Conservation (phyloP, 1,284 basidiomycete genomes). For the Cutaneotrichosporon mucoides region DNA sequence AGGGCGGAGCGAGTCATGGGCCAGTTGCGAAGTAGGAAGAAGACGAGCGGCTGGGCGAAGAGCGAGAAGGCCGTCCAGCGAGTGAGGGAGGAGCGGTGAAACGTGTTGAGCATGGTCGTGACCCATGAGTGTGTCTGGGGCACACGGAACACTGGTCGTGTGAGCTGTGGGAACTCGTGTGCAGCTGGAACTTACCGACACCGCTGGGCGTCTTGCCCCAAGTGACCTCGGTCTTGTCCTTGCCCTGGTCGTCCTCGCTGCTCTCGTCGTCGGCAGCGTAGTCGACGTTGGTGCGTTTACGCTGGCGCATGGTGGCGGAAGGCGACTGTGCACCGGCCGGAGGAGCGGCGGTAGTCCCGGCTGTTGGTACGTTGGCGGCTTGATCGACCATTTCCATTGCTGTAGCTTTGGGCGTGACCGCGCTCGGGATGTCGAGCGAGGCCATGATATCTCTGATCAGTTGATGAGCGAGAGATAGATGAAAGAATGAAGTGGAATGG, state of each 20-base stretch:
- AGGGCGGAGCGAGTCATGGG: slow-evolving; percentile 50
- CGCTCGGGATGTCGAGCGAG: slow-evolving; percentile 3
- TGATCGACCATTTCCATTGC: not conserved
- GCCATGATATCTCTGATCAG: not conserved
- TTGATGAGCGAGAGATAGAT: not conserved
- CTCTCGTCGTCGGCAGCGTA: slow-evolving; percentile 22
- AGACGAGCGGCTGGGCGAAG: slow-evolving; percentile 72
- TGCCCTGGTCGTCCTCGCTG: slow-evolving; percentile 11
- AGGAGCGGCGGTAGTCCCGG: too few species aligned
- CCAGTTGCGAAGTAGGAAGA: slow-evolving; percentile 59
- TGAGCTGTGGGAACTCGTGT: not conserved
- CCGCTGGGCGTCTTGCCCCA: slow-evolving; percentile 84
- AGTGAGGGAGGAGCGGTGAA: slow-evolving; percentile 87
- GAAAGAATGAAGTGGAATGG: not conserved
- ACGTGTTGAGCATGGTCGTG: slow-evolving; percentile 82
- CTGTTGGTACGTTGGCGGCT: too few species aligned
- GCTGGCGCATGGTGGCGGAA: slow-evolving; percentile 1
- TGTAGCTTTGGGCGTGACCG: not conserved
- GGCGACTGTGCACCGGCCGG: not conserved
- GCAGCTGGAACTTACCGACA: slow-evolving; percentile 56
- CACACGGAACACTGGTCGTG: slow-evolving; percentile 74
- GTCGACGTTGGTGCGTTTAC: not conserved
- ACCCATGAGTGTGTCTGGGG: slow-evolving; percentile 94
- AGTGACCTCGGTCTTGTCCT: slow-evolving; percentile 56
- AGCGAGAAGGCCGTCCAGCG: slow-evolving; percentile 77